Base-by-base conservation (phyloP, 768 basidiomycete genomes). In the Russula emetica region DNA sequence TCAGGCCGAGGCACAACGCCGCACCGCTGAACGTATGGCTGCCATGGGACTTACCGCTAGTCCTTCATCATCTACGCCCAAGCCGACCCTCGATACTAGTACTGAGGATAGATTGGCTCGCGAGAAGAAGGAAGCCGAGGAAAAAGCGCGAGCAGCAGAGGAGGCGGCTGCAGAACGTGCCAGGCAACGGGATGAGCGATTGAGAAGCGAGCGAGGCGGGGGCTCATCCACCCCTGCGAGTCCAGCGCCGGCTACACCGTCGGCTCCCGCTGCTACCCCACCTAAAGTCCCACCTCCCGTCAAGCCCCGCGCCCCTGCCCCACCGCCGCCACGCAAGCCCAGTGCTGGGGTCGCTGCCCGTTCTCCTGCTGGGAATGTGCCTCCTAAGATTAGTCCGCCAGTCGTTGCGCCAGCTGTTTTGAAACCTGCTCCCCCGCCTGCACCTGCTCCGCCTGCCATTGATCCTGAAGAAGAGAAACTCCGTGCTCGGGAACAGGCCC, bases 81-180 rank as follows among this genome's bases (percentile, higher is more conserved):
- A 82, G 32, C 73, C 84, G 8, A 74, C 79, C 14, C 78, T 94
- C 11, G 95, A 97, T 73, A 86, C 83, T 8, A 82, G 80, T 58
- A 92, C 97, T 3, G 90, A 93, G 71, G 90, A 94, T 67, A 79
- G 95, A 11, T 80, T 98, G 6, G 86, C 83, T 42, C 80, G 85
- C 69, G 96, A 98, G 71, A 90, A 88, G 78, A 86, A 83, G 71
- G 96, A 97, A 72, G 95, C 95, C 0, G 94, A 94, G 67, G 90
- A 92, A 72, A 92, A 90, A 73, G 84, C 83, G 0, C 82, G 79
- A 61, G 77, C 80, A 54, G 94, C 93, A 0, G 94, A 97, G 73
- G 81, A 81, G 66, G 86, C 90, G 69, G 88, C 89, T 2, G 88
- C 88, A 67, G 90, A 90, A 65, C 79, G 94, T 61, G 92, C 94